Conservation (phyloP, 257 asterid genomes). For the Craterostigma plantagineum region DNA sequence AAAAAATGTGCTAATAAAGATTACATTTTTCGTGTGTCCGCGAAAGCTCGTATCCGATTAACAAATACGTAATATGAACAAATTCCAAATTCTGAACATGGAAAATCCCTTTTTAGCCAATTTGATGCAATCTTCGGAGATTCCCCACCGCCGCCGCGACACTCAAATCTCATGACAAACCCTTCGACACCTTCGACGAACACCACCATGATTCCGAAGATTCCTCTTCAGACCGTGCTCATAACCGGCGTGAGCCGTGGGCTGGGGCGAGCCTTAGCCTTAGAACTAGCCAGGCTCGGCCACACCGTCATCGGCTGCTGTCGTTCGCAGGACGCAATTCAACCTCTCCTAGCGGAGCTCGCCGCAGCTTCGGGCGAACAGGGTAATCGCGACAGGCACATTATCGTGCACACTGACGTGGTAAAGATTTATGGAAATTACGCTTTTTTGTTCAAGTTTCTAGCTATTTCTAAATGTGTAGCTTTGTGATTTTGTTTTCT, state of each 20-base stretch:
- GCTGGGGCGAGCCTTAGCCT: conserved; percentile 77
- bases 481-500: conserved; percentile 5
- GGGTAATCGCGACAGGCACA: conserved; percentile 25
- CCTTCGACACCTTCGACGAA: too few relatives aligned
- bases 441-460: neutral
- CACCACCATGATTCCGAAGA: too few relatives aligned
- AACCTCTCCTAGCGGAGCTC: conserved; percentile 61
- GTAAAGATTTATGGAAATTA: too few relatives aligned
- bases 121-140: too few relatives aligned
- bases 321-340: conserved; percentile 60
- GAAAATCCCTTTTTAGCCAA: too few relatives aligned
- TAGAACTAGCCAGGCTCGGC: conserved; percentile 77
- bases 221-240: conserved; percentile 53
- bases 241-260: conserved; percentile 92
- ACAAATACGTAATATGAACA: too few relatives aligned
- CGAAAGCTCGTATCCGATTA: too few relatives aligned
- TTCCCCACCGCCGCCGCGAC: too few relatives aligned
- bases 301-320: conserved; percentile 88
- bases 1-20: too few relatives aligned
- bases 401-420: conserved; percentile 72
- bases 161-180: too few relatives aligned
- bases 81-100: too few relatives aligned
- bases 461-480: neutral
- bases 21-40: too few relatives aligned
- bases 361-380: conserved; percentile 23